Conservation (phyloP, 1,284 basidiomycete genomes). For the Malassezia nana region DNA sequence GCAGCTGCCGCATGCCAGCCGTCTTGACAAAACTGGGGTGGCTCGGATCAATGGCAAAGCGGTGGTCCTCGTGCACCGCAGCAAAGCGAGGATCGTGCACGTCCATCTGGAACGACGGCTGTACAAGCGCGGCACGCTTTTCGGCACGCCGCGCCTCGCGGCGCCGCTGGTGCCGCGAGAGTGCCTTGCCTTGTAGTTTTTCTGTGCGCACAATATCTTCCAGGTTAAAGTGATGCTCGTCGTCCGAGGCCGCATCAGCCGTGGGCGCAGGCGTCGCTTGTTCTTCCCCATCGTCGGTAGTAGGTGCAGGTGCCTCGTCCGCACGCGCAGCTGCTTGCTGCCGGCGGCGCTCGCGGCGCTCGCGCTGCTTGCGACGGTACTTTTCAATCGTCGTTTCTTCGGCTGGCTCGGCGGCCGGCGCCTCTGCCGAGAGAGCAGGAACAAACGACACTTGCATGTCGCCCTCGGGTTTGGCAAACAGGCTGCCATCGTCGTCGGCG, state of each 20-base stretch:
- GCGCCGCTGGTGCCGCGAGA: slow-evolving; percentile 28
- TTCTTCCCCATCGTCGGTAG: slow-evolving; percentile 50
- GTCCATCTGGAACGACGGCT: slow-evolving; percentile 62
- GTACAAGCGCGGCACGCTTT: slow-evolving; percentile 48
- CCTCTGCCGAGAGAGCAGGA: slow-evolving; percentile 38
- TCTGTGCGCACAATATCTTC: slow-evolving; percentile 79
- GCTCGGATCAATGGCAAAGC: slow-evolving; percentile 88
- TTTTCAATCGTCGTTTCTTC: slow-evolving; percentile 47
- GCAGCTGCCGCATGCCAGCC: slow-evolving; percentile 39
- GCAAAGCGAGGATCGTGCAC: slow-evolving; percentile 80
- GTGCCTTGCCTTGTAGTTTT: slow-evolving; percentile 30
- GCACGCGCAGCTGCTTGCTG: slow-evolving; percentile 1
- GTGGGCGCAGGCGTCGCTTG: slow-evolving; percentile 36
- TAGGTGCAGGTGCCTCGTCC: slow-evolving; percentile 2
- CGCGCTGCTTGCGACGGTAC: slow-evolving; percentile 44
- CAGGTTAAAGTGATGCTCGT: slow-evolving; percentile 71
- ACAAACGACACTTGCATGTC: slow-evolving; percentile 47
- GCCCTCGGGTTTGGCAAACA: slow-evolving; percentile 17
- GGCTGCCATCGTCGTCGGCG: slow-evolving; percentile 24
- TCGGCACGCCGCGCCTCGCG: slow-evolving; percentile 29
- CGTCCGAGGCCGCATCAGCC: slow-evolving; percentile 23
- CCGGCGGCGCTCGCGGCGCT: slow-evolving; percentile 34
- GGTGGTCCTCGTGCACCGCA: slow-evolving; percentile 74
- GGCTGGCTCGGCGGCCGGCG: slow-evolving; percentile 17
- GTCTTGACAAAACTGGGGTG: slow-evolving; percentile 57